Conservation (phyloP, 805 yeast genomes). For the Clavispora vitiphila region DNA sequence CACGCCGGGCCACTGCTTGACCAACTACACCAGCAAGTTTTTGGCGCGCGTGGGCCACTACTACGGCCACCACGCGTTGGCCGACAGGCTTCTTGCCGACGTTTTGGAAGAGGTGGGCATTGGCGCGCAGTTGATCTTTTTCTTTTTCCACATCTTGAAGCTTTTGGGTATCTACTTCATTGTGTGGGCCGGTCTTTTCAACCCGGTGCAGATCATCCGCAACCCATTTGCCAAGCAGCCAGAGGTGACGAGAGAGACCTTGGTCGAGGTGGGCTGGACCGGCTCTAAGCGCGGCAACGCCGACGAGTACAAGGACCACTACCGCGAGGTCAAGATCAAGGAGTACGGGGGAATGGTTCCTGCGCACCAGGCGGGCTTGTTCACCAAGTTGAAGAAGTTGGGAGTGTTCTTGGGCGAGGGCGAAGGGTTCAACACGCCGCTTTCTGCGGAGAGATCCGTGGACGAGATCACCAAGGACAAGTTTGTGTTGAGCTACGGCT, state of each 20-base stretch:
- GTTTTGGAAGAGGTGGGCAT: slow-evolving; percentile 33
- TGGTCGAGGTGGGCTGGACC: slow-evolving; percentile 86
- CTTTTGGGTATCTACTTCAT: slow-evolving; percentile 48
- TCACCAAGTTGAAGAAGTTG: slow-evolving; percentile 51
- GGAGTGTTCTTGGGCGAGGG: slow-evolving; percentile 66
- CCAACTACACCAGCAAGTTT: slow-evolving; percentile 46
- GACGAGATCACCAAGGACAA: slow-evolving; percentile 31
- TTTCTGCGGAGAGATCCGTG: slow-evolving; percentile 35
- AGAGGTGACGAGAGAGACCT: slow-evolving; percentile 44
- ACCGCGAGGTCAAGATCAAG: slow-evolving; percentile 59
- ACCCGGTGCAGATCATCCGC: slow-evolving; percentile 51
- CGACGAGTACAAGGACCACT: slow-evolving; percentile 65
- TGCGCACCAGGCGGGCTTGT: slow-evolving; percentile 71
- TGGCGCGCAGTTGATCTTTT: slow-evolving; percentile 61
- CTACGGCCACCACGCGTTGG: slow-evolving; percentile 40
- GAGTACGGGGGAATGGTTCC: slow-evolving; percentile 69
- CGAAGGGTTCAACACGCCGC: slow-evolving; percentile 76
- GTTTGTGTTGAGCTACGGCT: slow-evolving; percentile 54
- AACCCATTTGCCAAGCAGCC: slow-evolving; percentile 21
- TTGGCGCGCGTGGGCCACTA: slow-evolving; percentile 18
- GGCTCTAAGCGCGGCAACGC: slow-evolving; percentile 72
- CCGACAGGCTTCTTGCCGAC: slow-evolving; percentile 47
- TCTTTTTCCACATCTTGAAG: slow-evolving; percentile 68
- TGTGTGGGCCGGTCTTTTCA: slow-evolving; percentile 67
- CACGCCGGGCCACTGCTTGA: slow-evolving; percentile 84